phyloP scores from a whole-genome alignment of 2,329 filamentous ascomycete species.

The Cladophialophora exuberans region DNA sequence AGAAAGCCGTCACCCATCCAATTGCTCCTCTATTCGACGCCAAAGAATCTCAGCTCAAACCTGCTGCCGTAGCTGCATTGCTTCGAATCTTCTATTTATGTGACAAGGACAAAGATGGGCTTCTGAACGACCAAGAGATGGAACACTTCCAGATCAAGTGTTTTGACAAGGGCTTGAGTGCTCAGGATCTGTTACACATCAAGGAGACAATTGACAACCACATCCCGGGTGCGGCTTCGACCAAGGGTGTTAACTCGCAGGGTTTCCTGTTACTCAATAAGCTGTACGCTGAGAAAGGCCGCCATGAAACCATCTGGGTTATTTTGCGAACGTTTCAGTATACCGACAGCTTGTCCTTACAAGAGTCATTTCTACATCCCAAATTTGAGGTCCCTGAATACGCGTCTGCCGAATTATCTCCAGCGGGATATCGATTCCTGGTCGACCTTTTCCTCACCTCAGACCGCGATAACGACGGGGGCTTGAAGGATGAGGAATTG shows the following conservation, averaged over 20 bases:
- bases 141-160: conserved; percentile 87
- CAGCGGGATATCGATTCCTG: conserved; percentile 94
- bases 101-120: conserved; percentile 94
- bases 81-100: conserved; percentile 93
- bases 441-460: conserved; percentile 94
- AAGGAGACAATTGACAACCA: conserved; percentile 80
- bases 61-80: conserved; percentile 81
- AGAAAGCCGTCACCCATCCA: conserved; percentile 96
- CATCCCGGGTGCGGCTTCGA: conserved; percentile 63
- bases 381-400: conserved; percentile 93
- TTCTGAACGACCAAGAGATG: conserved; percentile 87
- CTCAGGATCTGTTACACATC: conserved; percentile 85
- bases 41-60: conserved; percentile 87
- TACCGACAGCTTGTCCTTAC: conserved; percentile 89
- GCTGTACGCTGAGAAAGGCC: conserved; percentile 94
- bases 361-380: conserved; percentile 87
- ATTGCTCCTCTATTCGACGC: conserved; percentile 96
- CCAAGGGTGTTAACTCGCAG: conserved; percentile 75
- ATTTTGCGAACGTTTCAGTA: conserved; percentile 95
- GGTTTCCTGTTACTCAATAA: conserved; percentile 93
- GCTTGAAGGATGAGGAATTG: conserved; percentile 83
- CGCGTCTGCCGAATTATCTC: conserved; percentile 90
- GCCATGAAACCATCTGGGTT: conserved; percentile 98
- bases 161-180: conserved; percentile 82
- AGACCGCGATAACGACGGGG: conserved; percentile 96